These are phyloP conservation scores for Viridothelium virens DNA, from an alignment of 495 filamentous ascomycete genomes.

Conservation along the genomic window DNA sequence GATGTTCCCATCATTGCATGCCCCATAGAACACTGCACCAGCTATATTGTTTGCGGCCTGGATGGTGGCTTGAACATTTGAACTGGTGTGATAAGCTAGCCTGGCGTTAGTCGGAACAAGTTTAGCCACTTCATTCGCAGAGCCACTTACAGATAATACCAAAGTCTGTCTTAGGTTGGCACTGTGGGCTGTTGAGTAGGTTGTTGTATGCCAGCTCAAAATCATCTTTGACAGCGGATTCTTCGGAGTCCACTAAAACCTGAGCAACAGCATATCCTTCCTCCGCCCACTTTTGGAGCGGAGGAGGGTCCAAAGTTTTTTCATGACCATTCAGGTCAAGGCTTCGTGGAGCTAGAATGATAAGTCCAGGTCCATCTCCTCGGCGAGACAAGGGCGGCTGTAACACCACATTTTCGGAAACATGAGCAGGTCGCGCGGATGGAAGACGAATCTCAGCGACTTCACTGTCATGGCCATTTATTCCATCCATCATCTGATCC, in stretches of 20 bases:
- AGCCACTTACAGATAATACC: conserved; percentile 34
- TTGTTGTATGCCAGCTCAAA: conserved; percentile 22
- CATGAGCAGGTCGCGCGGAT: conserved; percentile 10
- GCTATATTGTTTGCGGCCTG: conserved; percentile 26
- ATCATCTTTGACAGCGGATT: conserved; percentile 13
- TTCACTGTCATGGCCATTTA: neutral
- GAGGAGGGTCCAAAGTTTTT: conserved; percentile 36
- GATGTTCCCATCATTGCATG: neutral
- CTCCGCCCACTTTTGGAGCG: conserved; percentile 52
- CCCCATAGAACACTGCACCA: conserved; percentile 31
- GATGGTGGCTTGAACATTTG: conserved; percentile 11
- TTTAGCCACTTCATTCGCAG: neutral
- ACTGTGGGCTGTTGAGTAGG: conserved; percentile 28
- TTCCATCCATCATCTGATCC: neutral
- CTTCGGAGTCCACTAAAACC: conserved; percentile 24
- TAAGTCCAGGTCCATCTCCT: conserved; percentile 48
- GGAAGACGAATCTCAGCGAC: neutral
- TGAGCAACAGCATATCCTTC: conserved; percentile 49
- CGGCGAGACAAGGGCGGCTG: conserved; percentile 51
- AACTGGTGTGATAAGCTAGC: neutral
- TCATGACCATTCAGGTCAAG: conserved; percentile 19
- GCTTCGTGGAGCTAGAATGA: conserved; percentile 34
- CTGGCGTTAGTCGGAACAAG: neutral
- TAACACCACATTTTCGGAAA: conserved; percentile 25
- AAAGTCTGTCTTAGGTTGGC: conserved; percentile 28